Base-by-base conservation (phyloP, 768 basidiomycete genomes). In the Boletus tomentosulus region DNA sequence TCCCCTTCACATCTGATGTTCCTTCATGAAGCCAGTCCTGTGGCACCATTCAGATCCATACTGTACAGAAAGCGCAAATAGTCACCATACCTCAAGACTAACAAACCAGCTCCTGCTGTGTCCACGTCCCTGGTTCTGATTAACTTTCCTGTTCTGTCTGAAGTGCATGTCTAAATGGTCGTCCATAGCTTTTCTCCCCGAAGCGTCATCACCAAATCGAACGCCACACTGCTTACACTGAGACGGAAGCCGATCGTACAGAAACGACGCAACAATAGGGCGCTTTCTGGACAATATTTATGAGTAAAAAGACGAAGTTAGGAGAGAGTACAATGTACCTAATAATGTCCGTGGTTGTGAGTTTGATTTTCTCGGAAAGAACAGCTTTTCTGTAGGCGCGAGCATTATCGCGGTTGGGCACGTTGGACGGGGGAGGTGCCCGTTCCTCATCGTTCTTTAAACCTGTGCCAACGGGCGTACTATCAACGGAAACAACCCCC, bases 121-220 rank as follows among this genome's bases (percentile, higher is more conserved):
- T 35, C 92, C 93, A 55, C 96, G 80, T 0, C 90, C 92, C 16
- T 82, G 72, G 39, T 84, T 85, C 68, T 88, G 86, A 63, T 77
- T 84, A 27, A 86, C 84, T 69, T 89, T 89, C 55, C 87, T 82
- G 65, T 98, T 98, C 67, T 96, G 88, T 67, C 86, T 80, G 74
- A 97, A 98, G 70, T 99, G 96, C 87, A 91, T 89, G 68, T 99
- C 96, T 62, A 98, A 78, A 66, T 99, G 97, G 54, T 86, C 83
- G 62, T 95, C 83, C 77, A 94, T 79, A 37, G 74, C 77, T 66
- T 84, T 86, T 73, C 86, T 91, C 56, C 90, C 93, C 50, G 75
- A 62, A 27, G 73, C 66, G 30, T 81, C 83, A 61, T 91, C 89
- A 46, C 87, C 74, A 70, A 95, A 96, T 42, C 96, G 86, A 50